These are phyloP conservation scores for Solanum hybrid DNA, from an alignment of 305 asterid genomes.

Conservation along the genomic window DNA sequence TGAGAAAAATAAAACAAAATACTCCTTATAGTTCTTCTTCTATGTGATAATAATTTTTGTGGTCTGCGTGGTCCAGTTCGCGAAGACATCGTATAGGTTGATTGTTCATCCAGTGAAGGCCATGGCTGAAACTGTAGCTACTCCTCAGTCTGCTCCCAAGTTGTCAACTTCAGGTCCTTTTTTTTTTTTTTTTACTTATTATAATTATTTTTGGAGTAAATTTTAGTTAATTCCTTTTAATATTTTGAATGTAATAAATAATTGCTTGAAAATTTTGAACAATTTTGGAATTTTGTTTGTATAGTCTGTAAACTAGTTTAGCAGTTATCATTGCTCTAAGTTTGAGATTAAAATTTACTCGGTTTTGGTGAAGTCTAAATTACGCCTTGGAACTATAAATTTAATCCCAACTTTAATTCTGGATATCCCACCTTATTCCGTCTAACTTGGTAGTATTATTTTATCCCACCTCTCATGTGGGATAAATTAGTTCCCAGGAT, in stretches of 20 bases:
- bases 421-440: background rate
- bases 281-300: background rate
- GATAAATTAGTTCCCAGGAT: background rate
- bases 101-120: conserved; percentile 40
- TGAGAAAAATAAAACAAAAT: background rate
- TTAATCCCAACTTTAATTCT: background rate
- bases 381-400: background rate
- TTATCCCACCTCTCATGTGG: background rate
- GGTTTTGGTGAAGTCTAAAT: background rate
- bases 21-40: background rate
- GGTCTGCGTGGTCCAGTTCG: conserved; percentile 14
- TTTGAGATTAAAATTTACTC: background rate
- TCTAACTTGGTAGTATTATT: background rate
- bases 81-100: conserved; percentile 16
- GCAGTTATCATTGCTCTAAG: background rate
- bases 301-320: background rate
- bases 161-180: conserved; percentile 31
- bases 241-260: background rate
- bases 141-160: conserved; percentile 27
- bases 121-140: conserved; percentile 58
- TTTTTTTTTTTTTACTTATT: background rate
- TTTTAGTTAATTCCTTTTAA: background rate
- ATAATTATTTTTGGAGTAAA: background rate
- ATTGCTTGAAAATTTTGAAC: background rate
- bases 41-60: background rate